A percentile compares a stretch with the other conserved stretches of the same genome.
Evolutionary conservation across 352 stramenopile genomes (phyloP).

Genomic region (Globisporangium canariense): DNA sequence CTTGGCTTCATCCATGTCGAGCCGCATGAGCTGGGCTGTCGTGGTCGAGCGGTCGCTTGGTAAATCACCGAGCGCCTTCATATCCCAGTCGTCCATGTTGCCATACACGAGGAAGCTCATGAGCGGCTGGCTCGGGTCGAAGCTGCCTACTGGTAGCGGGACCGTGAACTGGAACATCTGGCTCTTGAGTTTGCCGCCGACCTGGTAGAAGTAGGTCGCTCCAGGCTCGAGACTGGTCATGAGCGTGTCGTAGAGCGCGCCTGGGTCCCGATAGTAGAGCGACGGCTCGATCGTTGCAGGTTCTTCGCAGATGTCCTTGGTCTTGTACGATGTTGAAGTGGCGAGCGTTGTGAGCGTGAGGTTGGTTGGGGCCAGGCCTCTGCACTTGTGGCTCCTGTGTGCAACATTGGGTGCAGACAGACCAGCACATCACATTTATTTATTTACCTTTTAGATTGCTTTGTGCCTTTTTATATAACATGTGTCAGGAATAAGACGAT

Average conservation of each 20-base stretch:
- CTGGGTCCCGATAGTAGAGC: conserved; percentile 29
- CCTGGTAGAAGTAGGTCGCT: conserved; percentile 29
- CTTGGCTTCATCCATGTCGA: background rate
- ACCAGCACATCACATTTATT: no score
- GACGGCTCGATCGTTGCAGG: conserved; percentile 18
- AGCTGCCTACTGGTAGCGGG: conserved; percentile 17
- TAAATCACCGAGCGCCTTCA: background rate
- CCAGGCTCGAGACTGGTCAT: conserved; percentile 23
- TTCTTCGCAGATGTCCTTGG: conserved; percentile 24
- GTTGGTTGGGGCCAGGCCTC: background rate
- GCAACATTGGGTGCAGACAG: no score
- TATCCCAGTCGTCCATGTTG: conserved; percentile 24
- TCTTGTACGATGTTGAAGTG: conserved; percentile 1
- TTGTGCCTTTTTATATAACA: no score
- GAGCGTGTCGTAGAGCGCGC: conserved; percentile 25
- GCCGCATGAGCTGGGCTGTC: background rate
- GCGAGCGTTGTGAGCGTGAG: background rate
- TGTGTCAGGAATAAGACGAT: no score
- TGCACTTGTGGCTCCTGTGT: no score
- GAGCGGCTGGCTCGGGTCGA: background rate
- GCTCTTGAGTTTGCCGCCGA: conserved; percentile 29
- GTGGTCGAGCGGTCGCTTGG: background rate
- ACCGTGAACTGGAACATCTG: conserved; percentile 22
- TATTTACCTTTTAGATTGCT: no score
- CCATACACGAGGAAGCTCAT: conserved; percentile 30